phyloP scores from a whole-genome alignment of 225 moss, liverwort and hornwort species.

The Polytrichum commune region DNA sequence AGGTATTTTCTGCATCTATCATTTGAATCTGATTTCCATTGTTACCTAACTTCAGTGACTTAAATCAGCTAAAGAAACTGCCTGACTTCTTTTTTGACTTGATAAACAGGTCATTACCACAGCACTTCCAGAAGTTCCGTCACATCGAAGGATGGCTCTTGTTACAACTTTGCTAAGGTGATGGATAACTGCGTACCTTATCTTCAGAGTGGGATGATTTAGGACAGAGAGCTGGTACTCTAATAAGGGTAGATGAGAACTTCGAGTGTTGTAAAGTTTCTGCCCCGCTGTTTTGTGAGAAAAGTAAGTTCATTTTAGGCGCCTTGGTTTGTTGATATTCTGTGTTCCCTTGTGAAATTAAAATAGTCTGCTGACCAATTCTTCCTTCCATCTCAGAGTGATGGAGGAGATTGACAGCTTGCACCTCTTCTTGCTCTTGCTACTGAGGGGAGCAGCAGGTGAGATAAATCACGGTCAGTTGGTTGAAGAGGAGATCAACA shows the following conservation, averaged over 20 bases:
- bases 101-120: slow-evolving; percentile 69
- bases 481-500: slow-evolving; percentile 8
- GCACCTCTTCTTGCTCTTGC: slow-evolving; percentile 68
- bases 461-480: slow-evolving; percentile 11
- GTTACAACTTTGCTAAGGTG: slow-evolving; percentile 85
- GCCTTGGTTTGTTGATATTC: too few species aligned
- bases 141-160: slow-evolving; percentile 75
- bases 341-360: too few species aligned
- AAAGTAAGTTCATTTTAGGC: background rate
- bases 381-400: slow-evolving; percentile 37
- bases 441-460: slow-evolving; percentile 34
- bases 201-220: too few species aligned
- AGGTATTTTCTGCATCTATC: slow-evolving; percentile 27
- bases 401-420: slow-evolving; percentile 68
- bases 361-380: too few species aligned
- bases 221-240: too few species aligned
- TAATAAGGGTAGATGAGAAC: too few species aligned
- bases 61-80: too few species aligned
- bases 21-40: too few species aligned
- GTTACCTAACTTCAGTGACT: too few species aligned
- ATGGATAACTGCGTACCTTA: background rate
- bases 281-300: too few species aligned
- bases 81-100: slow-evolving; percentile 9
- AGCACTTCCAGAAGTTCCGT: slow-evolving; percentile 76
- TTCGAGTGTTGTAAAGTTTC: too few species aligned